A percentile compares a stretch with the other conserved stretches of the same genome.
Conservation (phyloP, 2,329 filamentous ascomycete genomes). For the Colletotrichum melonis region DNA sequence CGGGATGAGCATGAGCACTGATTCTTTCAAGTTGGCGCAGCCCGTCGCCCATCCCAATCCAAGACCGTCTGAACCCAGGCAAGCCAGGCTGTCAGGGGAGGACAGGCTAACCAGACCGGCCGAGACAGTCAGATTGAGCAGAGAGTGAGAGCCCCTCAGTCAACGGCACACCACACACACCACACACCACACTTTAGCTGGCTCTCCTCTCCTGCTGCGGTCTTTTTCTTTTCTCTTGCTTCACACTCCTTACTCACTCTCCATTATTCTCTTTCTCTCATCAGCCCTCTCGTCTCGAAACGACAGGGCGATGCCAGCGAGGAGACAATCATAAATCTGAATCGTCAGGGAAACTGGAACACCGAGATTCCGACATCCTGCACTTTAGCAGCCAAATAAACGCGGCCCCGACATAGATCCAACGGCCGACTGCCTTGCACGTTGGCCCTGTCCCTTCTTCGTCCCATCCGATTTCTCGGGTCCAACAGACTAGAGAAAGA, state of each 20-base stretch:
- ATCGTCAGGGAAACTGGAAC: not conserved
- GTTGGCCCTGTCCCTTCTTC: slow-evolving; percentile 18
- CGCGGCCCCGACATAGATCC: slow-evolving; percentile 11
- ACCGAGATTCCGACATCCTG: not conserved
- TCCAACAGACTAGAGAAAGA: not conserved
- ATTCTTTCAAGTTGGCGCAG: slow-evolving; percentile 25
- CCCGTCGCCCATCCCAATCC: slow-evolving; percentile 20
- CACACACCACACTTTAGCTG: not conserved
- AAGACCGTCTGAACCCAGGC: slow-evolving; percentile 33
- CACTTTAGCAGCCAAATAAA: slow-evolving; percentile 7
- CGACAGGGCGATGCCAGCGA: slow-evolving; percentile 21
- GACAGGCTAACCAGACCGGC: slow-evolving; percentile 16
- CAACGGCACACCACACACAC: slow-evolving; percentile 6
- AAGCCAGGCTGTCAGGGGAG: slow-evolving; percentile 31
- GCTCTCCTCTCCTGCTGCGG: slow-evolving; percentile 5
- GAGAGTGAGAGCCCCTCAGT: slow-evolving; percentile 23
- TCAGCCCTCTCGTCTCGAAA: slow-evolving; percentile 5
- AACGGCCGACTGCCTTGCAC: slow-evolving; percentile 1
- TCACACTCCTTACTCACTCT: not conserved
- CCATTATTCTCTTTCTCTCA: not conserved
- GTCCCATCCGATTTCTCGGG: slow-evolving; percentile 25
- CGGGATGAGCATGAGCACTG: slow-evolving; percentile 21
- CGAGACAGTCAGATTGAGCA: slow-evolving; percentile 33
- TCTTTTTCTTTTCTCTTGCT: not conserved
- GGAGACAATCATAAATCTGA: slow-evolving; percentile 7